Conservation (phyloP, 169 alveolate genomes). For the Ichthyophthirius multifiliis region DNA sequence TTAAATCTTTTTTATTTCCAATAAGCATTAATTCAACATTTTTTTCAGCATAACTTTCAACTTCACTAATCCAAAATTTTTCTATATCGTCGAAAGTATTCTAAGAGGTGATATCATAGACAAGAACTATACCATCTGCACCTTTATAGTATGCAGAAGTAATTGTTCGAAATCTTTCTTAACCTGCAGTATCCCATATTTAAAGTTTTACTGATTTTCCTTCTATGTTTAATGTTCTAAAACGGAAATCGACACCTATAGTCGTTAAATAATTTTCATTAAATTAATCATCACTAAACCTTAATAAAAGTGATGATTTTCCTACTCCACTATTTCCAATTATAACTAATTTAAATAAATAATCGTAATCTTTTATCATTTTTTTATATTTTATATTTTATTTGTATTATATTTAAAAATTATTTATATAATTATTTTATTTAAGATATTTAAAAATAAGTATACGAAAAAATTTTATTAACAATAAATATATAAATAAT, state of each 20-base stretch:
- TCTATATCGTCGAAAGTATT: slow-evolving; percentile 51
- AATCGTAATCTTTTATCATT: slow-evolving; percentile 47
- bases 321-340: slow-evolving; percentile 70
- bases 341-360: slow-evolving; percentile 56
- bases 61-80: slow-evolving; percentile 57
- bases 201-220: slow-evolving; percentile 66
- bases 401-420: not conserved
- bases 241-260: slow-evolving; percentile 66
- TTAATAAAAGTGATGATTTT: slow-evolving; percentile 54
- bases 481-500: too few relatives aligned
- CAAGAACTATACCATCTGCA: slow-evolving; percentile 59
- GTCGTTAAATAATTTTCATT: slow-evolving; percentile 57
- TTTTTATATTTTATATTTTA: not conserved
- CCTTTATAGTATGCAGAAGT: slow-evolving; percentile 64
- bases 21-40: slow-evolving; percentile 45
- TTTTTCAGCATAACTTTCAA: slow-evolving; percentile 44
- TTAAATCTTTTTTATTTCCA: slow-evolving; percentile 60
- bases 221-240: slow-evolving; percentile 54
- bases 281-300: slow-evolving; percentile 64
- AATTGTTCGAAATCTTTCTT: slow-evolving; percentile 63
- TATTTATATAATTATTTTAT: too few relatives aligned
- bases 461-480: too few relatives aligned
- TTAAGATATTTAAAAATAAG: too few relatives aligned
- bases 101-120: slow-evolving; percentile 50
- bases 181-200: slow-evolving; percentile 82